These are phyloP conservation scores for Apostasia shenzhenica DNA, from an alignment of 106 monocot genomes.

Conservation along the genomic window DNA sequence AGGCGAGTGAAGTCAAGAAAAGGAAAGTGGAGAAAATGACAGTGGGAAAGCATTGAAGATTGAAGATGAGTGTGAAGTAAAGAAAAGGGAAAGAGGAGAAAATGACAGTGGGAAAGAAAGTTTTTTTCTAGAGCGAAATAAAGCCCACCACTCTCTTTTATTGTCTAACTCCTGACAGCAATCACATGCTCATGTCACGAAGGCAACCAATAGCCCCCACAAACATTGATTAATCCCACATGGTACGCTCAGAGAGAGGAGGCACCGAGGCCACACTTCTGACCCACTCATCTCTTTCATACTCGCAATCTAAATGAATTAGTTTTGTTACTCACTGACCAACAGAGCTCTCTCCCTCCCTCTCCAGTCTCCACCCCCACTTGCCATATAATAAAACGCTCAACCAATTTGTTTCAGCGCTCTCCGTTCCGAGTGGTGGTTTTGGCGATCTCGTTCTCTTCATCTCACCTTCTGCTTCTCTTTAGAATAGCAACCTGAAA, in stretches of 20 bases:
- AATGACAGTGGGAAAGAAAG: constrained; percentile 15
- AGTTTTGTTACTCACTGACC: background rate
- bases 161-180: constrained; percentile 22
- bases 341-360: background rate
- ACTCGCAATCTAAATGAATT: constrained; percentile 1
- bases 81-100: background rate
- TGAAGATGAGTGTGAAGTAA: background rate
- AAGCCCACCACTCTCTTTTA: constrained; percentile 2
- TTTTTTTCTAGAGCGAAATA: background rate
- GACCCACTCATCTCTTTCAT: constrained; percentile 4
- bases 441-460: background rate
- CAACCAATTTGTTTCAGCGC: background rate
- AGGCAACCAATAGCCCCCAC: constrained; percentile 25
- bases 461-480: constrained; percentile 3
- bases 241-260: constrained; percentile 6
- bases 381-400: constrained; percentile 5
- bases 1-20: no score
- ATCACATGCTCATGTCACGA: constrained; percentile 32
- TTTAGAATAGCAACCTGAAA: background rate
- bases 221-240: constrained; percentile 26
- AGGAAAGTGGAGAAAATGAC: no score
- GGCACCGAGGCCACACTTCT: constrained; percentile 9
- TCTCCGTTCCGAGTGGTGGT: constrained; percentile 3
- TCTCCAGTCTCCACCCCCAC: constrained; percentile 1
- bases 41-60: no score